Percentiles rank a stretch among this genome's conserved stretches.
Conservation (phyloP, 2,329 filamentous ascomycete genomes). For the Phyllosticta citribraziliensis region DNA sequence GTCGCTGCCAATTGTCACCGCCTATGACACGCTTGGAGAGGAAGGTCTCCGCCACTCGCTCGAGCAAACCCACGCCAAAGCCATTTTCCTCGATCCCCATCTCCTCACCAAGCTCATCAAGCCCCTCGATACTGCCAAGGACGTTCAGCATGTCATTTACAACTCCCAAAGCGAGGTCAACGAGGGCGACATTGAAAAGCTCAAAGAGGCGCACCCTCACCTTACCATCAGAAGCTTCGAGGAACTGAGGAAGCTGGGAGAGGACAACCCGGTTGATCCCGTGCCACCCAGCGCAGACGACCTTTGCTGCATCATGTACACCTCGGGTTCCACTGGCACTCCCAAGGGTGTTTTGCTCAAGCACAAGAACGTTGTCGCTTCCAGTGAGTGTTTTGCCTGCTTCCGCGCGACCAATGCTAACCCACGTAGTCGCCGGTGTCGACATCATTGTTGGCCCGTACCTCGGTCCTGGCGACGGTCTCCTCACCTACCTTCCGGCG, state of each 20-base stretch:
- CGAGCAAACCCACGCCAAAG: constrained; percentile 65
- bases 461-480: constrained; percentile 64
- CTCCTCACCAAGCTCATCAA: constrained; percentile 48
- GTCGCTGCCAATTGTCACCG: constrained; percentile 84
- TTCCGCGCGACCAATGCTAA: neutral
- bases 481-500: constrained; percentile 86
- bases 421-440: constrained; percentile 58
- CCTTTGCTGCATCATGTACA: constrained; percentile 72
- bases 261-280: constrained; percentile 61
- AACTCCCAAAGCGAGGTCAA: constrained; percentile 45
- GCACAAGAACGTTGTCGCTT: constrained; percentile 70
- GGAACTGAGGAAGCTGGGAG: constrained; percentile 43
- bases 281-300: constrained; percentile 65
- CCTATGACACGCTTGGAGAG: constrained; percentile 85
- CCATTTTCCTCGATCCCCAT: constrained; percentile 80
- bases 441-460: constrained; percentile 66
- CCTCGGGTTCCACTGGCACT: constrained; percentile 78
- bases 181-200: constrained; percentile 43
- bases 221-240: constrained; percentile 46
- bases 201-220: constrained; percentile 44
- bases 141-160: constrained; percentile 49
- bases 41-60: constrained; percentile 80
- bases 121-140: constrained; percentile 45
- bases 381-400: constrained; percentile 43
- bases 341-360: constrained; percentile 83